These are phyloP conservation scores for Colletotrichum sojae DNA, from an alignment of 2,329 filamentous ascomycete genomes.

Conservation along the genomic window DNA sequence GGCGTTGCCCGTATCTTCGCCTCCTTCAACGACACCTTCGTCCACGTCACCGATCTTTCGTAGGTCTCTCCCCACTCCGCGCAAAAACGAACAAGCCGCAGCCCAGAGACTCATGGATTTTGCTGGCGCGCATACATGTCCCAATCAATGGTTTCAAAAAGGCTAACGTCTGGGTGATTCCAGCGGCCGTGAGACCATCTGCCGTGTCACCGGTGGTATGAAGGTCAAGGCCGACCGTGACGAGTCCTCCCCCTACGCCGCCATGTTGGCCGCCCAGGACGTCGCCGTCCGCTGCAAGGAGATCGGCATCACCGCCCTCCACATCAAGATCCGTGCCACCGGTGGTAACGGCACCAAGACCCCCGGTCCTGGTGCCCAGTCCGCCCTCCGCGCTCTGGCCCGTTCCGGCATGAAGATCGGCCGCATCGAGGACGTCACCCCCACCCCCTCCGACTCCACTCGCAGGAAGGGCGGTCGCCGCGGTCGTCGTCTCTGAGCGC, in stretches of 20 bases:
- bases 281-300: conserved; percentile 88
- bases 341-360: conserved; percentile 99
- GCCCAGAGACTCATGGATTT: neutral
- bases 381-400: conserved; percentile 97
- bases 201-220: conserved; percentile 99
- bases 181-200: conserved; percentile 99
- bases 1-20: conserved; percentile 98
- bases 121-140: neutral
- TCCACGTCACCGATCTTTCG: conserved; percentile 99
- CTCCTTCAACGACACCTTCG: conserved; percentile 94
- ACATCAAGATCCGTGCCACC: conserved; percentile 99
- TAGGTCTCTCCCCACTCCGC: conserved; percentile 61
- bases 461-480: conserved; percentile 99
- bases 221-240: conserved; percentile 99
- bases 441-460: conserved; percentile 98
- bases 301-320: conserved; percentile 87
- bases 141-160: conserved; percentile 47
- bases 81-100: neutral
- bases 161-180: conserved; percentile 79
- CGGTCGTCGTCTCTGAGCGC: conserved; percentile 98
- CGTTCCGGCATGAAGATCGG: conserved; percentile 99
- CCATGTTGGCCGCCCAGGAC: conserved; percentile 99
- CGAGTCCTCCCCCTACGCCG: conserved; percentile 99
- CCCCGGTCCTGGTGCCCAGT: conserved; percentile 98
- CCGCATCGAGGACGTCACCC: conserved; percentile 99